Conservation (phyloP, 805 yeast species). For the Saturnispora ahearnii region DNA sequence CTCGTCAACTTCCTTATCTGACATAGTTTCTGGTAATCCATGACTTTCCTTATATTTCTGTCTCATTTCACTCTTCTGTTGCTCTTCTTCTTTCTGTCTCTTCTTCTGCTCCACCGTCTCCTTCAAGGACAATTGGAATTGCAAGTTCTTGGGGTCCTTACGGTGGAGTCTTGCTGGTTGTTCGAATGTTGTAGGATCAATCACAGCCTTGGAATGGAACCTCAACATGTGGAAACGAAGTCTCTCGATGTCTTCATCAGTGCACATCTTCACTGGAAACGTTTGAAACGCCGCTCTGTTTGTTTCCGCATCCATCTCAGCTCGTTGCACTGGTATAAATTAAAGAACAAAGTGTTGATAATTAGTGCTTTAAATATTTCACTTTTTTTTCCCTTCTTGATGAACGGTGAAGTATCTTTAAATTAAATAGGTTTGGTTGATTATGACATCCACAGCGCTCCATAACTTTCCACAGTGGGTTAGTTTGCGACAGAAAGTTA, state of each 20-base stretch:
- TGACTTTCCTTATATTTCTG: conserved; percentile 22
- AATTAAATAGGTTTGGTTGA: background rate
- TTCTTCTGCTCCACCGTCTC: conserved; percentile 59
- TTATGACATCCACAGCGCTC: background rate
- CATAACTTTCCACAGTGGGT: conserved; percentile 25
- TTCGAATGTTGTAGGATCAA: conserved; percentile 66
- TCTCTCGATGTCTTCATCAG: conserved; percentile 6
- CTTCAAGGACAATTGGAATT: conserved; percentile 71
- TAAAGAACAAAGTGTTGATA: background rate
- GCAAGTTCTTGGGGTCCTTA: conserved; percentile 87
- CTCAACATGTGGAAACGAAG: conserved; percentile 2
- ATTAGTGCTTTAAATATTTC: background rate
- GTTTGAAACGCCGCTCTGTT: background rate
- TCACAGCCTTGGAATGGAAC: conserved; percentile 17
- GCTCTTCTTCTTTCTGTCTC: conserved; percentile 36
- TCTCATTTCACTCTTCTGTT: conserved; percentile 30
- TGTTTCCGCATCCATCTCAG: background rate
- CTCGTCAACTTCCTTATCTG: conserved; percentile 23
- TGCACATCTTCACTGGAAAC: conserved; percentile 7
- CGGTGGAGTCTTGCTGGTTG: conserved; percentile 84
- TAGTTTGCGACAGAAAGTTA: conserved; percentile 13
- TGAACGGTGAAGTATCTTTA: background rate
- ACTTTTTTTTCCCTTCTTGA: background rate
- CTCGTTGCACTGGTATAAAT: background rate
- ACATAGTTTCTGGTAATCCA: conserved; percentile 4